Conservation (phyloP, 352 stramenopile genomes). For the Pythium apleroticum region DNA sequence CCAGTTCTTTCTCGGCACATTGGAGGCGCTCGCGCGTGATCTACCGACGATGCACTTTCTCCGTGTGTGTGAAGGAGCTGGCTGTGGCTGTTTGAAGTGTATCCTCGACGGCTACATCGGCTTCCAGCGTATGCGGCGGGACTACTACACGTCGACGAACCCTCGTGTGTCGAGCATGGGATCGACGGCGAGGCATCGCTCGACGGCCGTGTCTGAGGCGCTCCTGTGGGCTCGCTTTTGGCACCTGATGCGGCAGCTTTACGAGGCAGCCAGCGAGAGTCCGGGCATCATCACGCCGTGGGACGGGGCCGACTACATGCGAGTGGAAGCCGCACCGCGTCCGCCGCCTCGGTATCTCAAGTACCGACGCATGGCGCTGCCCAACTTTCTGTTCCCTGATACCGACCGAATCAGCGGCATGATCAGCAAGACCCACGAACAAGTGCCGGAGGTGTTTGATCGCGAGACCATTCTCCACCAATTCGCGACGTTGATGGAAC, state of each 20-base stretch:
- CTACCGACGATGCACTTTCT: slow-evolving; percentile 53
- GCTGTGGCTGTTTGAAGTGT: slow-evolving; percentile 81
- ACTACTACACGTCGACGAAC: slow-evolving; percentile 28
- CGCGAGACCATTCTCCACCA: slow-evolving; percentile 46
- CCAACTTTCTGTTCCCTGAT: slow-evolving; percentile 72
- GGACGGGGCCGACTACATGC: slow-evolving; percentile 41
- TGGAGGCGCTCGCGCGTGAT: slow-evolving; percentile 60
- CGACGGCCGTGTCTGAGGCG: slow-evolving; percentile 46
- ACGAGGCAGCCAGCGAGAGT: slow-evolving; percentile 65
- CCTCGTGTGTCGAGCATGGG: background rate
- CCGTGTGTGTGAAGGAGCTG: slow-evolving; percentile 63
- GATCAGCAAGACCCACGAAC: slow-evolving; percentile 30
- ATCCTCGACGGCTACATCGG: slow-evolving; percentile 79
- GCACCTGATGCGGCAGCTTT: slow-evolving; percentile 79
- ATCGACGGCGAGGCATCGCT: background rate
- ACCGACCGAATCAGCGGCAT: slow-evolving; percentile 57
- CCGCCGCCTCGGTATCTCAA: slow-evolving; percentile 43
- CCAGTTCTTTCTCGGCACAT: slow-evolving; percentile 67
- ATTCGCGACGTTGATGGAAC: slow-evolving; percentile 38
- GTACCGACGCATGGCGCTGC: slow-evolving; percentile 49
- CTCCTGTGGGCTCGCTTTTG: slow-evolving; percentile 78
- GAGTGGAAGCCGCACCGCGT: slow-evolving; percentile 33
- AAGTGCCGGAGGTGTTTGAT: slow-evolving; percentile 61
- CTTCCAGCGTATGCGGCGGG: slow-evolving; percentile 72
- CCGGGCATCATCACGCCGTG: slow-evolving; percentile 61